phyloP scores from a whole-genome alignment of 1,284 basidiomycete genomes.

The Amylostereum chailletii region DNA sequence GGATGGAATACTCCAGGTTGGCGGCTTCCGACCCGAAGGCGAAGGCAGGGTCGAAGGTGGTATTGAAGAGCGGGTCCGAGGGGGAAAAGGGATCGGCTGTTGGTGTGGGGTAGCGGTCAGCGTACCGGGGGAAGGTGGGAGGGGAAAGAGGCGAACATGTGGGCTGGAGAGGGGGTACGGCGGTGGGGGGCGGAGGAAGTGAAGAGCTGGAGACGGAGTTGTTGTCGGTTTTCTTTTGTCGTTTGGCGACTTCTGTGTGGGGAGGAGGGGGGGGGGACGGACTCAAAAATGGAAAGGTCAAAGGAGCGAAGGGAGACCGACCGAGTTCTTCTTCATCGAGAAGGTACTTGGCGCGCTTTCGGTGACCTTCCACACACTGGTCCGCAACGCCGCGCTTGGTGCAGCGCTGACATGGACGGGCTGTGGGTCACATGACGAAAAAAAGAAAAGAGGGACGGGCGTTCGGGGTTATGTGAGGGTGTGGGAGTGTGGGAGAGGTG shows the following conservation, averaged over 20 bases:
- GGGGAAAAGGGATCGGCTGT: constrained; percentile 41
- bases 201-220: not conserved
- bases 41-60: constrained; percentile 52
- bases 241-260: not conserved
- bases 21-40: constrained; percentile 82
- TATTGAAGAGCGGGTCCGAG: constrained; percentile 52
- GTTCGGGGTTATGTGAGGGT: constrained; percentile 1
- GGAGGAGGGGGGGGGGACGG: constrained; percentile 29
- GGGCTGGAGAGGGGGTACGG: not conserved
- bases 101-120: not conserved
- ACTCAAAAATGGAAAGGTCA: constrained; percentile 10
- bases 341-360: constrained; percentile 98
- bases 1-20: constrained; percentile 86
- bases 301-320: constrained; percentile 31
- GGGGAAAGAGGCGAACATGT: not conserved
- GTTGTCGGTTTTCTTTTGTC: too few species aligned
- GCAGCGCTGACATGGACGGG: constrained; percentile 91
- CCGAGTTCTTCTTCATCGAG: constrained; percentile 88
- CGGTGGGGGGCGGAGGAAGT: not conserved
- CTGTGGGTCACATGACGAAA: constrained; percentile 30
- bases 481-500: not conserved
- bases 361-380: constrained; percentile 87
- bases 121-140: not conserved
- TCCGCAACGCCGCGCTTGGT: constrained; percentile 87
- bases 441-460: constrained; percentile 2